These are phyloP conservation scores for Pseudozyma thailandica DNA, from an alignment of 1,284 basidiomycete genomes.

Conservation along the genomic window DNA sequence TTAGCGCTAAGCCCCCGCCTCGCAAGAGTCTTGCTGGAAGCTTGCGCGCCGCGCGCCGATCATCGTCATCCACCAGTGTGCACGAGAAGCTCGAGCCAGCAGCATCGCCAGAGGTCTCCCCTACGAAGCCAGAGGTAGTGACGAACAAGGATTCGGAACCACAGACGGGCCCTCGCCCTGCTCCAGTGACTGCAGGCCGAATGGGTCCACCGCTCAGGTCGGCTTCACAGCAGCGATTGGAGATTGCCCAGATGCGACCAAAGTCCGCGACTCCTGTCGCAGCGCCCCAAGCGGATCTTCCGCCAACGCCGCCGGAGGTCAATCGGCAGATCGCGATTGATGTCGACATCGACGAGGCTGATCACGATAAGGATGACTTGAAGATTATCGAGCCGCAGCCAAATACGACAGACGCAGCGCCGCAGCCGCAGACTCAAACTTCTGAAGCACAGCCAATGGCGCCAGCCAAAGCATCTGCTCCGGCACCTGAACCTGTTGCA, in stretches of 20 bases:
- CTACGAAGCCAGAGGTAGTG: background rate
- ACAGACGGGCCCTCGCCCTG: background rate
- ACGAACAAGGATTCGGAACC: background rate
- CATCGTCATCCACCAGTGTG: constrained; percentile 13
- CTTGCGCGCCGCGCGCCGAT: constrained; percentile 39
- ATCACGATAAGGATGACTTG: constrained; percentile 11
- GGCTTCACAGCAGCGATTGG: constrained; percentile 40
- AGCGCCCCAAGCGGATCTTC: constrained; percentile 20
- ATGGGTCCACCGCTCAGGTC: constrained; percentile 43
- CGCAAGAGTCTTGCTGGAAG: constrained; percentile 45
- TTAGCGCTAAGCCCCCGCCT: constrained; percentile 15
- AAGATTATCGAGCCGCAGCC: constrained; percentile 13
- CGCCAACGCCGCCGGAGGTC: constrained; percentile 38
- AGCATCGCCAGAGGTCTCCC: constrained; percentile 3
- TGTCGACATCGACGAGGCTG: constrained; percentile 4
- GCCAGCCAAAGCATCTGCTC: background rate
- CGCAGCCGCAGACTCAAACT: background rate
- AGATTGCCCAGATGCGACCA: constrained; percentile 9
- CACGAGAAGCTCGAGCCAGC: constrained; percentile 14
- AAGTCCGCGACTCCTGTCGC: constrained; percentile 1
- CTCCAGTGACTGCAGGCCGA: background rate
- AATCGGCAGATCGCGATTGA: constrained; percentile 32
- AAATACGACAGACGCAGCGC: background rate
- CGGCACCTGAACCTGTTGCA: background rate
- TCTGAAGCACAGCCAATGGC: background rate